Evolutionary conservation across 345 rosid species (phyloP).

Genomic region (Aquilaria yunnanensis): DNA sequence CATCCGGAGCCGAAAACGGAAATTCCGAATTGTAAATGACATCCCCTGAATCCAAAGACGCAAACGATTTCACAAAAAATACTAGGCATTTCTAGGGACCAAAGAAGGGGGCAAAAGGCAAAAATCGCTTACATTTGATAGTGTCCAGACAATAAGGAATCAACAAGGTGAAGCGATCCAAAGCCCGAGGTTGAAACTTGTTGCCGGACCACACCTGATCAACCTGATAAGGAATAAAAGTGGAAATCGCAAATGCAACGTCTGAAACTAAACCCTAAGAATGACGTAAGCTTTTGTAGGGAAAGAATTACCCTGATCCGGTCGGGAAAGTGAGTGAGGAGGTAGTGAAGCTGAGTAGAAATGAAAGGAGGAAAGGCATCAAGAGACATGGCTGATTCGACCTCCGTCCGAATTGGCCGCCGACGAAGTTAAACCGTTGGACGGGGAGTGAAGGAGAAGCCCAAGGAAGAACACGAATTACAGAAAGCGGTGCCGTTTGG

Average conservation of each 20-base stretch:
- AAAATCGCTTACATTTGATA: conserved; percentile 59
- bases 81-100: too few relatives aligned
- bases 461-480: too few relatives aligned
- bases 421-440: conserved; percentile 1
- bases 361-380: conserved; percentile 69
- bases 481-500: too few relatives aligned
- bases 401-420: conserved; percentile 3
- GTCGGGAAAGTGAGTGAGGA: conserved; percentile 52
- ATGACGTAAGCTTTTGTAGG: too few relatives aligned
- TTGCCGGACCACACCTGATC: conserved; percentile 83
- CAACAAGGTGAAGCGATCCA: conserved; percentile 85
- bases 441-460: not conserved
- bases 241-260: conserved; percentile 3
- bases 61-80: not conserved
- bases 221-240: conserved; percentile 37
- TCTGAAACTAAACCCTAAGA: not conserved
- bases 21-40: conserved; percentile 75
- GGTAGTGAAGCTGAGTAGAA: conserved; percentile 81
- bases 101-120: not conserved
- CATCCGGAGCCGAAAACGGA: conserved; percentile 68
- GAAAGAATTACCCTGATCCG: conserved; percentile 43
- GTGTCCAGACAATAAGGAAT: conserved; percentile 84
- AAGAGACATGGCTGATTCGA: conserved; percentile 36
- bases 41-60: conserved; percentile 58
- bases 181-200: conserved; percentile 40